Base-by-base conservation (phyloP, 1,284 basidiomycete species). In the Tilletia indica region DNA sequence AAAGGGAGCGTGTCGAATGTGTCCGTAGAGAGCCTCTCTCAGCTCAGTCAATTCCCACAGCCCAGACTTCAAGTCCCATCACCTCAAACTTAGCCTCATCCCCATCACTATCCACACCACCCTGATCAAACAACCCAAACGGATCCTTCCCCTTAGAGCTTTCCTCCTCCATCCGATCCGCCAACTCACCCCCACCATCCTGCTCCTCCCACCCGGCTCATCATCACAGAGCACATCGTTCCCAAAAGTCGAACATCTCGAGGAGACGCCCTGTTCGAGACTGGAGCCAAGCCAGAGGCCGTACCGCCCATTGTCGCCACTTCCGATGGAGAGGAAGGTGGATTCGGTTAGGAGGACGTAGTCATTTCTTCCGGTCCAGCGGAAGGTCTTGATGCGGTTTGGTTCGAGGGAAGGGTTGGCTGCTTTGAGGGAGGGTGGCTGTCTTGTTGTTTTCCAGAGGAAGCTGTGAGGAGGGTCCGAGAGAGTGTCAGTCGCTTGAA, bases 361-460 rank as follows among this genome's bases (percentile, higher is more conserved):
- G 73, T 92, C 91, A 82, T 98, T 98, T 82, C 86, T 89, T 0
- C 93, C 94, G 0, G 95, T 95, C 91, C 93, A 95, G 58, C 88
- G 89, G 87, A 89, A 97, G 36, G 92, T 85, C 56, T 93, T 82
- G 14, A 86, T 84, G 39, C 54, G 49, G 48, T 72, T 66, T 38
- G 61, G 61, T 36, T 64, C 61, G 31, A 38, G 31, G 19, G 61
- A 38, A 94, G 76, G 5, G 9, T 56, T 25, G 68, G 25, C 8
- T 9, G 47, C 67, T 45, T 63, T 70, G 21, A 51, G 42, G n/a
- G 48, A 54, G 34, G 36, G 38, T n/a, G 38, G 39, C 51, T 36
- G 42, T 47, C 19, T 51, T n/a, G 54, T 67, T 48, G 74, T 71
- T 36, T 73, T 75, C 71, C 72, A 74, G n/a, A 78, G 68, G 51